These are phyloP conservation scores for Astragalus membranaceus DNA, from an alignment of 306 rosid genomes.

Conservation along the genomic window DNA sequence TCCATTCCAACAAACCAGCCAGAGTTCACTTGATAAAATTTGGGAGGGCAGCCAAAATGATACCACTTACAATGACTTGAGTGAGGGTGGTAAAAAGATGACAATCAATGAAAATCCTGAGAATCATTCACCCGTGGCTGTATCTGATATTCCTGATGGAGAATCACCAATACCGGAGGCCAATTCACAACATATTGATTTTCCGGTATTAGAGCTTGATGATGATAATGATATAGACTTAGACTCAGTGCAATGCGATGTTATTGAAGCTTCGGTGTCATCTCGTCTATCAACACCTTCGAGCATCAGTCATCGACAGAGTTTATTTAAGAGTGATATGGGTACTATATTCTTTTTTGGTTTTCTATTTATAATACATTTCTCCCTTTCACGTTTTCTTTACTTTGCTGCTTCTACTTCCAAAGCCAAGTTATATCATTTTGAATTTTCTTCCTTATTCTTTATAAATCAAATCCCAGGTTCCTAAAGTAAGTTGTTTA, in stretches of 20 bases:
- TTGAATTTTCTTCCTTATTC: background rate
- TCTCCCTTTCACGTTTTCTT: background rate
- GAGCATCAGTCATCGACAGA: background rate
- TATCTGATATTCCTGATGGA: background rate
- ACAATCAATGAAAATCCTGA: background rate
- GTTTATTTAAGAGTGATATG: background rate
- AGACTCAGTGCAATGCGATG: background rate
- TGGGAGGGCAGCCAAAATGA: background rate
- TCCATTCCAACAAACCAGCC: background rate
- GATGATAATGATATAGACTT: constrained; percentile 1
- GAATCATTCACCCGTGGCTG: background rate
- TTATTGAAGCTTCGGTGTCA: background rate
- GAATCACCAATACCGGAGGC: background rate
- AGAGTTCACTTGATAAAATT: constrained; percentile 10
- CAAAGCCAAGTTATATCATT: background rate
- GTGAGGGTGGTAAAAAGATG: constrained; percentile 2
- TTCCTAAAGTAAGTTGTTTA: background rate
- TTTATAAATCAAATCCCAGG: background rate
- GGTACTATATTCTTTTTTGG: no score
- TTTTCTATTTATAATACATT: no score
- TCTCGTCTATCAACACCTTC: constrained; percentile 2
- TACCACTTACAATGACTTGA: background rate
- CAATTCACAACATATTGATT: background rate
- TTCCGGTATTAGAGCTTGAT: background rate
- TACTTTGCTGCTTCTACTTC: constrained; percentile 2